Evolutionary conservation across 2,329 filamentous ascomycete species (phyloP), one percentile per base, ranked within the genome.

Genomic region (Talaromyces islandicus): DNA sequence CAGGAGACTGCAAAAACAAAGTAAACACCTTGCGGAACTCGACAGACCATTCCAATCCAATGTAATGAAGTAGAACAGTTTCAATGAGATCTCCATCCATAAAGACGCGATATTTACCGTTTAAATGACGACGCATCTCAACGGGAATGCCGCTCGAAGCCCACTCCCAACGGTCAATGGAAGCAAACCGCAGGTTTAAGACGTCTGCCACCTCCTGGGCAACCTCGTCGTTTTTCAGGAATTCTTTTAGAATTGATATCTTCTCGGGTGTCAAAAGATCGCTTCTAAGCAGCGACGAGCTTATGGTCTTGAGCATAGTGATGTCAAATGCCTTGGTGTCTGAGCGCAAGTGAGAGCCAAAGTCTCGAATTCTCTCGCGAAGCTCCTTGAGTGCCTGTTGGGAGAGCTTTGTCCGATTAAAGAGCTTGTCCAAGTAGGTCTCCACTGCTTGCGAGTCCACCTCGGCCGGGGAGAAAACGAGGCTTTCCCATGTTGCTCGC

Each of bases 61-160:
- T 74, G 62, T 79, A 83, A 51, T 85, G 81, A 2, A 85, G 68
- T 25, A 85, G 75, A 7, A 85, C 76, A 1, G 80, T 79, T 64
- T 85, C 80, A 7, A 85, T 76, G 21, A 84, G 72, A 62, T 87
- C 84, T 64, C 83, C 81, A 55, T 85, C 81, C 75, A 84, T 83
- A 66, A 79, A 85, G 27, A 85, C 80, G 1, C 83, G 76, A 66
- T 86, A 87, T 61, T 83, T 81, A 3, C 82, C 81, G 64, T 83
- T 85, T 38, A 85, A 67, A 56, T 83, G 80, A 7, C 80, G 77
- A 38, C 82, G 77, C 74, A 81, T 79, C 52, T 81, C 75, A 2
- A 85, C 66, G 1, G 76, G 71, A 7, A 83, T 74, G 4, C 74
- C 77, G 4, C 72, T 69, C 2, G 70, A 66, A 17, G 74, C 75